Base-by-base conservation (phyloP, 495 filamentous ascomycete genomes). In the Hyaloscypha hepaticicola region DNA sequence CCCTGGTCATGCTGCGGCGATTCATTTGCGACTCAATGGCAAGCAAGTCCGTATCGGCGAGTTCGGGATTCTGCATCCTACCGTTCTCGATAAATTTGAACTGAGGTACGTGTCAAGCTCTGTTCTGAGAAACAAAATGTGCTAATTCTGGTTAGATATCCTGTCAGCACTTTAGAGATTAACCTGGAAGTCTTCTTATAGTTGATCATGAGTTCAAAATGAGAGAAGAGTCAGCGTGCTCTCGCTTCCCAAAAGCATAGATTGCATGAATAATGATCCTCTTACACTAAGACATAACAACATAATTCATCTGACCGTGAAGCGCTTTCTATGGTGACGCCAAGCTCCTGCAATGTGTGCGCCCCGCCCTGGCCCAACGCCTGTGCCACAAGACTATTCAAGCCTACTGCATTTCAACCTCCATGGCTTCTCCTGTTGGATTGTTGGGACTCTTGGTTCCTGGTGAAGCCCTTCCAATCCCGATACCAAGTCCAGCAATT, bases 161-260 rank as follows among this genome's bases (percentile, higher is more conserved):
- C 95, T 49, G 90, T 95, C 74, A 97, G 92, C 78, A 90, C 90
- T n/a, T 76, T 99, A 70, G 96, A 98, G 81, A 79, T 99, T 65
- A 95, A 98, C 72, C 85, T 99, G 22, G 96, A 97, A 77, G 86
- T 91, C 64, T 98, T 99, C 85, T 81, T 99, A 72, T 99, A 49
- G 66, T 61, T 25, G 6, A 56, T 34, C 11, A 60, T 67, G 27
- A 45, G 12, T 38, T 55, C 31, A 55, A 61, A 27, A 26, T 38
- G 22, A 61, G 21, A 26, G 29, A 58, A 51, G 41, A 45, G 61
- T 52, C 1, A 21, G 25, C 19, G 24, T 27, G 33, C 24, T 26
- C 5, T 51, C 45, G 50, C 55, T 58, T 64, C 56, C 55, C 50
- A 64, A 67, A 67, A 67, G 59, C 38, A 64, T 65, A 65, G 63